Evolutionary conservation across 208 protist species (phyloP).

Genomic region (Trypanosoma caninum): DNA sequence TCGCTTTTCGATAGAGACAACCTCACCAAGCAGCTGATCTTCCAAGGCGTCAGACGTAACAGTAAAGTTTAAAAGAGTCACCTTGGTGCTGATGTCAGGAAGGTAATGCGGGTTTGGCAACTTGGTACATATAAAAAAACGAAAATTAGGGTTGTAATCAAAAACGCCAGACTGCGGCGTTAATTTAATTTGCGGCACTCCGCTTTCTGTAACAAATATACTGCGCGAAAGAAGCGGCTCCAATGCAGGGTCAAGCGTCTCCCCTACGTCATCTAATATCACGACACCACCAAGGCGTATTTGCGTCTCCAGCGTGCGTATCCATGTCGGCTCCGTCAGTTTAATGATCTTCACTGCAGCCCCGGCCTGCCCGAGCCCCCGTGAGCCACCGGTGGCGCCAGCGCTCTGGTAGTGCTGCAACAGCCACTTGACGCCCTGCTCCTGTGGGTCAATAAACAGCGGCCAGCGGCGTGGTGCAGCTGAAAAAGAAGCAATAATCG

Average conservation of each 20-base stretch:
- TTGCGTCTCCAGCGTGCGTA: slow-evolving; percentile 89
- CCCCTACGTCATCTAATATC: slow-evolving; percentile 94
- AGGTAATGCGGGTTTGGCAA: slow-evolving; percentile 95
- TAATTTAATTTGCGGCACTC: slow-evolving; percentile 78
- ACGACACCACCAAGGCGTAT: slow-evolving; percentile 92
- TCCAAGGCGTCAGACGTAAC: slow-evolving; percentile 94
- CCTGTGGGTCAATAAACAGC: slow-evolving; percentile 96
- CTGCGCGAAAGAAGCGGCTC: slow-evolving; percentile 91
- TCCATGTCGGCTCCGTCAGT: slow-evolving; percentile 89
- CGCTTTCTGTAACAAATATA: slow-evolving; percentile 77
- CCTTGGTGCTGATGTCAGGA: slow-evolving; percentile 95
- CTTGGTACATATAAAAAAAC: slow-evolving; percentile 95
- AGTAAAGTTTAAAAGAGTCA: slow-evolving; percentile 97
- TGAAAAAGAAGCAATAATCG: slow-evolving; percentile 88
- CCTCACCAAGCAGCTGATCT: slow-evolving; percentile 94
- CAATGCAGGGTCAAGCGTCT: slow-evolving; percentile 93
- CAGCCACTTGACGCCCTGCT: slow-evolving; percentile 95
- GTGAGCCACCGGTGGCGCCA: slow-evolving; percentile 19
- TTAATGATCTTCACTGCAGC: slow-evolving; percentile 78
- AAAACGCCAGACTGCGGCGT: slow-evolving; percentile 86
- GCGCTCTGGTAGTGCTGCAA: slow-evolving; percentile 61
- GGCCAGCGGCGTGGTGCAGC: slow-evolving; percentile 88
- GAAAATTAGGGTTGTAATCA: slow-evolving; percentile 91
- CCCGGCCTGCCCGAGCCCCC: slow-evolving; percentile 19
- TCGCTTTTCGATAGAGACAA: slow-evolving; percentile 92